Percentiles rank a stretch among this genome's conserved stretches.
Evolutionary conservation across 2,329 filamentous ascomycete genomes (phyloP).

Genomic region (Stachybotrys echinatus): DNA sequence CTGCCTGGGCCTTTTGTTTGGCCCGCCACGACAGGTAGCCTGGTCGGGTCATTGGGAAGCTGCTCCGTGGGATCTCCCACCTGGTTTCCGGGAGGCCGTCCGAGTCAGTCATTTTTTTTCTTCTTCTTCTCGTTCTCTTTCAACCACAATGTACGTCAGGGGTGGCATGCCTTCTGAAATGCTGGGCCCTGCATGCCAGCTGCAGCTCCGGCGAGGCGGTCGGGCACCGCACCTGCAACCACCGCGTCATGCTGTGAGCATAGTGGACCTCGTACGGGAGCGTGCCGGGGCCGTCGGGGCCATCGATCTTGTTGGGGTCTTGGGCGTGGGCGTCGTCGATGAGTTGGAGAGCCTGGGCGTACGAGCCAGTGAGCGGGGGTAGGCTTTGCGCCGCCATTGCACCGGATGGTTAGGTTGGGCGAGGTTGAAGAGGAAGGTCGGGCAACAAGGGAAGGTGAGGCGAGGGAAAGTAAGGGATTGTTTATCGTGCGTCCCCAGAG

Average conservation of each 20-base stretch:
- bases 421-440: too few relatives aligned
- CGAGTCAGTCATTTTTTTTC: neutral
- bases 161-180: constrained; percentile 58
- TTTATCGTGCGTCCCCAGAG: too few relatives aligned
- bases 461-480: neutral
- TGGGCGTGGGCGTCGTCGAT: constrained; percentile 62
- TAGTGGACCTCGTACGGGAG: constrained; percentile 79
- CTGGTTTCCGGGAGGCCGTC: constrained; percentile 19
- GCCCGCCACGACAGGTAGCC: constrained; percentile 81
- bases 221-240: constrained; percentile 58
- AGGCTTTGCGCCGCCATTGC: constrained; percentile 10
- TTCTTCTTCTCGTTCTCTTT: too few relatives aligned
- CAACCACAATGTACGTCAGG: too few relatives aligned
- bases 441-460: neutral
- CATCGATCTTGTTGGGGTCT: constrained; percentile 32
- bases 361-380: constrained; percentile 31
- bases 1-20: constrained; percentile 63
- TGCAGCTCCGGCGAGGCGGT: constrained; percentile 61
- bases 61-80: constrained; percentile 74
- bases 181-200: constrained; percentile 77
- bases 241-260: constrained; percentile 71
- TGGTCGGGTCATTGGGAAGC: constrained; percentile 66
- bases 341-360: constrained; percentile 50
- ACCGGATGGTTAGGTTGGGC: neutral
- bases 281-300: constrained; percentile 32